phyloP scores from a whole-genome alignment of 768 basidiomycete genomes.

The Serendipita sp. region DNA sequence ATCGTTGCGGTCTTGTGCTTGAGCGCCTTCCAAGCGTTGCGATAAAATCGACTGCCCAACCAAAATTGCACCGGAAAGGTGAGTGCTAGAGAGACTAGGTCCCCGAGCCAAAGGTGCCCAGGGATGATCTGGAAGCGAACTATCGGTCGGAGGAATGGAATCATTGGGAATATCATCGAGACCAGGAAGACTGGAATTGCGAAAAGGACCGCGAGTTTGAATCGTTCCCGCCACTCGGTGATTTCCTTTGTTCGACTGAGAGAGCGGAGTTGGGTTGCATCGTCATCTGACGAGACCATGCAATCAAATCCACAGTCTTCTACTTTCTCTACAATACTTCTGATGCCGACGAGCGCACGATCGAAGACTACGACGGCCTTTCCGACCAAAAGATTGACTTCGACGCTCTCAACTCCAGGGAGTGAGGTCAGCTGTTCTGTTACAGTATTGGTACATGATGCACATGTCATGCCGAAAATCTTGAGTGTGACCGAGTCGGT shows the following conservation, averaged over 20 bases:
- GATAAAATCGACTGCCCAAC: slow-evolving; percentile 77
- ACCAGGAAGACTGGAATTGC: slow-evolving; percentile 91
- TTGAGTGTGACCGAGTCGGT: slow-evolving; percentile 57
- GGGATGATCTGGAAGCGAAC: slow-evolving; percentile 35
- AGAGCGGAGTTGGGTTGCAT: slow-evolving; percentile 71
- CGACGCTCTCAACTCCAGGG: slow-evolving; percentile 57
- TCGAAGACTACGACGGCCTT: slow-evolving; percentile 65
- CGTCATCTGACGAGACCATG: slow-evolving; percentile 61
- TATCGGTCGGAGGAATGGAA: slow-evolving; percentile 42
- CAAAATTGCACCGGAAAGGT: slow-evolving; percentile 90
- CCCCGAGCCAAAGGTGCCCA: slow-evolving; percentile 58
- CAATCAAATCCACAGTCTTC: slow-evolving; percentile 86
- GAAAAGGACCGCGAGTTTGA: slow-evolving; percentile 58
- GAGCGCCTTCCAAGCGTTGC: slow-evolving; percentile 77
- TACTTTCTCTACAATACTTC: slow-evolving; percentile 78
- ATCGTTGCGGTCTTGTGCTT: slow-evolving; percentile 85
- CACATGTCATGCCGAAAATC: slow-evolving; percentile 85
- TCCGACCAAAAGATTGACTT: slow-evolving; percentile 62
- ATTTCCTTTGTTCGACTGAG: slow-evolving; percentile 84
- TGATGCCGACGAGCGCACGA: slow-evolving; percentile 48
- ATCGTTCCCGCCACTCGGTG: slow-evolving; percentile 69
- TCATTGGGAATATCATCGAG: slow-evolving; percentile 63
- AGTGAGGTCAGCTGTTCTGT: slow-evolving; percentile 50
- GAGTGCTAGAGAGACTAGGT: slow-evolving; percentile 55
- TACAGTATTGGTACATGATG: slow-evolving; percentile 61